phyloP scores from a whole-genome alignment of 202 grass and related monocot genomes.

The Dendrocalamus latiflorus region DNA sequence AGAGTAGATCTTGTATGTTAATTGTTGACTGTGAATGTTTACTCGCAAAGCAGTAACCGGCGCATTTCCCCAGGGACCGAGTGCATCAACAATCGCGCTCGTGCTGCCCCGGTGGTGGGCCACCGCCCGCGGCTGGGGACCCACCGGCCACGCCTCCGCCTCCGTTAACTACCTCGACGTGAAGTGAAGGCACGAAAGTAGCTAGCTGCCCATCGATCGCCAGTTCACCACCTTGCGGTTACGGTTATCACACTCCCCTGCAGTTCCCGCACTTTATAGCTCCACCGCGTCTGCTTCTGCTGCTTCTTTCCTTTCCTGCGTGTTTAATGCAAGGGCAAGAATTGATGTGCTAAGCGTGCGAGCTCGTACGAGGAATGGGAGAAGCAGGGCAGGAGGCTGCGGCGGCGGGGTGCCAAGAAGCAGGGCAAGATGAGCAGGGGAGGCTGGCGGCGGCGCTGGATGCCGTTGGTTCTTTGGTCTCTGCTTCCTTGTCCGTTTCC shows the following conservation, averaged over 20 bases:
- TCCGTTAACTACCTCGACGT: conserved; percentile 32
- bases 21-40: too few relatives aligned
- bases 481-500: conserved; percentile 42
- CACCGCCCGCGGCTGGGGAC: background rate
- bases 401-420: background rate
- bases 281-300: background rate
- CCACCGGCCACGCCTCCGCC: too few relatives aligned
- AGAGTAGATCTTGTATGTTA: too few relatives aligned
- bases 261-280: background rate
- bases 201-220: background rate
- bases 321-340: background rate
- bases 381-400: too few relatives aligned
- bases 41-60: too few relatives aligned
- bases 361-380: conserved; percentile 5
- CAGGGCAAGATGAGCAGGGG: conserved; percentile 26
- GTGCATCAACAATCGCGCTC: conserved; percentile 29
- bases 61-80: conserved; percentile 3
- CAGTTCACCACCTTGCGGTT: conserved; percentile 32
- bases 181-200: background rate
- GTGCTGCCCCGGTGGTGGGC: background rate
- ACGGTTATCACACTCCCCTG: conserved; percentile 37
- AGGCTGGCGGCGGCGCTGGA: conserved; percentile 23
- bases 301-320: conserved; percentile 1
- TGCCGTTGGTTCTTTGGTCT: conserved; percentile 33
- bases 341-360: background rate